Base-by-base conservation (phyloP, 2,329 filamentous ascomycete genomes). In the Moelleriella libera region DNA sequence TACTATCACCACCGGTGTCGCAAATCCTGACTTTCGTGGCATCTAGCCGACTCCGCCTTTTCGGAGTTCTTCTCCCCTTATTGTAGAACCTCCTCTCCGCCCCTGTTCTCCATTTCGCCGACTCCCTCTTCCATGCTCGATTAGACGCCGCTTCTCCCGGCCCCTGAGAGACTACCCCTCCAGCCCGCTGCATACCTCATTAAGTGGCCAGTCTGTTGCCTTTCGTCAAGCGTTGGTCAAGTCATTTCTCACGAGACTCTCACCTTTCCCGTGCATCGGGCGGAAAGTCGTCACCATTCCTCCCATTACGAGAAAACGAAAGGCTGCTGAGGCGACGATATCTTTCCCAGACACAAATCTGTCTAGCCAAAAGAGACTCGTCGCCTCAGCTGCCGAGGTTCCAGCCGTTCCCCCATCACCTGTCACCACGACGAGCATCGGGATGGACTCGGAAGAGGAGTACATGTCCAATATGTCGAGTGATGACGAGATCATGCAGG, bases 371-470 rank as follows among this genome's bases (percentile, higher is more conserved):
- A 80, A 78, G 69, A 75, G 70, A 67, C 63, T 71, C 61, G 68
- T 74, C 69, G 71, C 72, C 70, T 76, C 75, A 68, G 71, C 70
- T 58, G 66, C 68, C 63, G 50, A 53, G 39, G 52, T 55, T 43
- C 46, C 53, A 49, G 67, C 69, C 42, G 74, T 76, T 41, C 78
- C 80, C 28, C 75, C 76, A 12, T 78, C 76, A 5, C 75, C 77
- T 30, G 64, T 75, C 50, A 81, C 77, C 45, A 68, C 63, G n/a
- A 60, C 61, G 28, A 72, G 68, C 46, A 69, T 70, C 63, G 77
- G 71, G 53, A 96, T 96, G 89, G 88, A 95, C 69, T 96, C 89
- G 7, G 90, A 97, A 58, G 88, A 96, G 60, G 90, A 96, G 51
- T 89, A 89, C 65, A 84, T 92, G 76, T 94, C 85, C 57, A 80